Evolutionary conservation across 352 stramenopile species (phyloP).

Genomic region (Plasmopara viticola): DNA sequence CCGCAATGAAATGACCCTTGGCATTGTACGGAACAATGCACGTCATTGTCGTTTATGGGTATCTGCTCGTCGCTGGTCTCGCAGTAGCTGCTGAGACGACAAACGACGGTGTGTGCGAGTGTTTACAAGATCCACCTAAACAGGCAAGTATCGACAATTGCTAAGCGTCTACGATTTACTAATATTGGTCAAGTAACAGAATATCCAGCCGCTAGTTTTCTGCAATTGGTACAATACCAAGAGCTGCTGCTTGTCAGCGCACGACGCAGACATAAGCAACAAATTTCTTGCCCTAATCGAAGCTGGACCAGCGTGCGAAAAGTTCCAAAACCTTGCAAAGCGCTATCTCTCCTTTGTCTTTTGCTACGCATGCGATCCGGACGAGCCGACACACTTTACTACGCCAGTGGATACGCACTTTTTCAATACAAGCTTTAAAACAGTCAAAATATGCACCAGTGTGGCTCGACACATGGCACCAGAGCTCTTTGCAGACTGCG

Average conservation of each 20-base stretch:
- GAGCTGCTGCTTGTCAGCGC: conserved; percentile 62
- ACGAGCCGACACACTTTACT: conserved; percentile 32
- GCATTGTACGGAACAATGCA: too few species aligned
- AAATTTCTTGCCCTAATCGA: conserved; percentile 61
- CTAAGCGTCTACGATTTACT: conserved; percentile 2
- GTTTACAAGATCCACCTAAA: conserved; percentile 21
- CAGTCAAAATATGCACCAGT: conserved; percentile 62
- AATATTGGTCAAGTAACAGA: conserved; percentile 28
- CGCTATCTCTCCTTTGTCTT: conserved; percentile 39
- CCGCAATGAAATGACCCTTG: too few species aligned
- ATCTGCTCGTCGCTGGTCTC: conserved; percentile 6
- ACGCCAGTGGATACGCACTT: conserved; percentile 46
- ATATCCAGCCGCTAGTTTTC: conserved; percentile 52
- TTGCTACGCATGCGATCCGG: conserved; percentile 42
- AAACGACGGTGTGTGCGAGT: conserved; percentile 16
- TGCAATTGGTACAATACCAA: conserved; percentile 63
- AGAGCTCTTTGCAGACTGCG: conserved; percentile 51
- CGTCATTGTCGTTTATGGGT: conserved; percentile 28
- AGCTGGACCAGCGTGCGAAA: conserved; percentile 52
- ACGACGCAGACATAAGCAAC: conserved; percentile 55
- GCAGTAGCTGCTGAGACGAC: neutral
- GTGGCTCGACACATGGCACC: conserved; percentile 44
- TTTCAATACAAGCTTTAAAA: conserved; percentile 41
- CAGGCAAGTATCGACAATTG: conserved; percentile 11
- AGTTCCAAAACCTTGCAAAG: conserved; percentile 67